A percentile compares a stretch with the other conserved stretches of the same genome.
Conservation (phyloP, 1,284 basidiomycete species). For the Melampsora abietis-canadensis region DNA sequence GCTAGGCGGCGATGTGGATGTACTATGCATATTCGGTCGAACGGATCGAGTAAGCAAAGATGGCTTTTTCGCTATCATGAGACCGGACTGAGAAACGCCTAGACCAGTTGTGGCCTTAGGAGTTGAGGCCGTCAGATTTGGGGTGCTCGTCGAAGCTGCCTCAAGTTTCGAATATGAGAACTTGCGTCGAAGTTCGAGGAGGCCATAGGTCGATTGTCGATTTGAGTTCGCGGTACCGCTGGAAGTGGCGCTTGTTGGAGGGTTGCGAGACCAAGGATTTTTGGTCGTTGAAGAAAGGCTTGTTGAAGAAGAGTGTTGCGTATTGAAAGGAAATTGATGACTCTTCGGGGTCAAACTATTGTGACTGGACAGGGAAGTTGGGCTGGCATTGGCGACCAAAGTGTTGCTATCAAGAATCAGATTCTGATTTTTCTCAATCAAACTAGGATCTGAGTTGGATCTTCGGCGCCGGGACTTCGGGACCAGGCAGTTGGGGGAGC, state of each 20-base stretch:
- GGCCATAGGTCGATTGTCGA: conserved; percentile 10
- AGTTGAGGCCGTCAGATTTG: not conserved
- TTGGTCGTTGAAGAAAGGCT: conserved; percentile 11
- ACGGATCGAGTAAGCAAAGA: conserved; percentile 25
- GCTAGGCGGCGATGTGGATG: not conserved
- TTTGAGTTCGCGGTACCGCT: conserved; percentile 5
- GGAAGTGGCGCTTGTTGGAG: not conserved
- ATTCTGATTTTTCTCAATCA: not conserved
- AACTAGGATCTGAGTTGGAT: not conserved
- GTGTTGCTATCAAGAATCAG: not conserved
- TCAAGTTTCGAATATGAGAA: conserved; percentile 18
- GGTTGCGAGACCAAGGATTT: conserved; percentile 6
- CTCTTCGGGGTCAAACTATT: conserved; percentile 10
- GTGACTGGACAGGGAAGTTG: not conserved
- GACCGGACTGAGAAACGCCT: not conserved
- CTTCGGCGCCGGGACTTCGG: not conserved
- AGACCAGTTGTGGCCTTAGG: not conserved
- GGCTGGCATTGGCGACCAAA: not conserved
- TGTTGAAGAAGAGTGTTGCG: conserved; percentile 12
- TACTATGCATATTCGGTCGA: conserved; percentile 1
- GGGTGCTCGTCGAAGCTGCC: not conserved
- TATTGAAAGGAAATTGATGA: conserved; percentile 9
- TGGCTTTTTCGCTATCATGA: conserved; percentile 13
- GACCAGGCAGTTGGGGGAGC: not conserved
- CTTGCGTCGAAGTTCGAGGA: conserved; percentile 26